Base-by-base conservation (phyloP, 805 yeast genomes). In the Scheffersomyces amazonensis region DNA sequence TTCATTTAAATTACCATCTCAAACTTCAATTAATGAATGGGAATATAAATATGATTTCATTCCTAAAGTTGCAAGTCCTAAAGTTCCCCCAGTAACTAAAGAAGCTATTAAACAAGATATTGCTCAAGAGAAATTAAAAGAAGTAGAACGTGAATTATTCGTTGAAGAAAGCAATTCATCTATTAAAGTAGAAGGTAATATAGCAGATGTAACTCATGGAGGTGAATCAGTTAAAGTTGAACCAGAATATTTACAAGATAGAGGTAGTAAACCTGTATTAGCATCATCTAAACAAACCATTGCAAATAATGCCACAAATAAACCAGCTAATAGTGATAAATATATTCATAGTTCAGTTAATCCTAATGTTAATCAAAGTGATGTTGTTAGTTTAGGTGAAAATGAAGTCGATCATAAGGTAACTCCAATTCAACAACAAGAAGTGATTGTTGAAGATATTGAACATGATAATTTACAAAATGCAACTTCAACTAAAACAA, bases 81-180 rank as follows among this genome's bases (percentile, higher is more conserved):
- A 68, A 46, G 60, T 68, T 21, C 75, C 75, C 7, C 73, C 74
- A 8, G 56, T 69, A 40, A 62, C 70, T 42, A 70, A 70, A 31
- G 76, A 76, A 36, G 70, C 78, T 2, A 67, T 76, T 24, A 66
- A 71, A 32, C 71, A 72, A 44, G 80, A 76, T 34, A 62, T 66
- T 41, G 74, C 73, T 21, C 70, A 71, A 10, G 60, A 63, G 31
- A 70, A 62, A 44, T 61, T 56, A 35, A 62, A 60, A 34, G 50
- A 54, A 32, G 64, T 66, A 11, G 74, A 64, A 43, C 52, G 52
- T 22, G 73, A 69, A 42, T 42, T 64, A 56, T 54, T 62, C 39
- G 42, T 52, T 39, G 52, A 58, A 46, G 73, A 69, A 39, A 46
- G 49, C 35, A 52, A 55, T 36, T 47, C 62, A 5, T 62, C 71